These are phyloP conservation scores for Bigelowiella natans DNA, from an alignment of 78 protist species.

Conservation along the genomic window DNA sequence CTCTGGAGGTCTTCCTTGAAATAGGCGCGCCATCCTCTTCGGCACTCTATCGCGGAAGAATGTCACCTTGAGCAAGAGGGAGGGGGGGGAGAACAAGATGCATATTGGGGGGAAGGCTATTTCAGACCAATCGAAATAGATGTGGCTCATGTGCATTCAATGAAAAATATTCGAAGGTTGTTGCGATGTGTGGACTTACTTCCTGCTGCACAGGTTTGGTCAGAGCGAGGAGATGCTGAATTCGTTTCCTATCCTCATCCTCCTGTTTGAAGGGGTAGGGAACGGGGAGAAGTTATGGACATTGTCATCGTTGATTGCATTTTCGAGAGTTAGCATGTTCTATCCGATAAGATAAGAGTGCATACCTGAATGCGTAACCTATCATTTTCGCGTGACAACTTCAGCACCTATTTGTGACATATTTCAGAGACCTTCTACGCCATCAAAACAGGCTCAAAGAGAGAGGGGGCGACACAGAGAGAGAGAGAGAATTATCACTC, in stretches of 20 bases:
- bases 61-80: background rate
- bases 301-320: no score
- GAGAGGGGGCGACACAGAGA: no score
- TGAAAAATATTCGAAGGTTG: background rate
- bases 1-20: background rate
- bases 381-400: background rate
- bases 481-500: no score
- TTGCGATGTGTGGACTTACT: background rate
- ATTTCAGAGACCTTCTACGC: no score
- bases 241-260: background rate
- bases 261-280: no score
- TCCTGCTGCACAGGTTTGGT: background rate
- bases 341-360: no score
- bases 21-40: background rate
- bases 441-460: no score
- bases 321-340: no score
- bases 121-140: background rate
- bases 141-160: background rate
- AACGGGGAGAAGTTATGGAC: no score
- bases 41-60: background rate
- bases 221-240: background rate
- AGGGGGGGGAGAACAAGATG: background rate
- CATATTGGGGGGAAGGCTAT: background rate
- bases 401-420: no score
- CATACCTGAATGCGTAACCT: background rate